These are phyloP conservation scores for Colletotrichum cuscutae DNA, from an alignment of 2,329 filamentous ascomycete species.

Conservation along the genomic window DNA sequence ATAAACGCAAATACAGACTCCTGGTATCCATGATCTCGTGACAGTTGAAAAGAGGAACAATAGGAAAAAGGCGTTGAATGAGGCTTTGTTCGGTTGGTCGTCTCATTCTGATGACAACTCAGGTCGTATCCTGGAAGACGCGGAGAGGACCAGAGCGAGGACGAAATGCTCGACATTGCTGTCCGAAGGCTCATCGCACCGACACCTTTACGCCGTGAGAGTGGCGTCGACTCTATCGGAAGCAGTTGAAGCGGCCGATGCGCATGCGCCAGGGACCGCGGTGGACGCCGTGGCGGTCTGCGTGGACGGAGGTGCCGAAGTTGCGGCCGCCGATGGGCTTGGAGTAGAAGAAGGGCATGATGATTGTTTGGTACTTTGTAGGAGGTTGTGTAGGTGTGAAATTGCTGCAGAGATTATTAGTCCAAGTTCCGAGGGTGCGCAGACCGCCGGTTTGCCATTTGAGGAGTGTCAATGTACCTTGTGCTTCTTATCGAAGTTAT, in stretches of 20 bases:
- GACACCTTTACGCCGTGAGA: neutral
- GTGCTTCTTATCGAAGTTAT: neutral
- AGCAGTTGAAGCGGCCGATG: conserved; percentile 62
- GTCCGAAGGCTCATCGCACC: neutral
- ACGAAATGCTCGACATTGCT: neutral
- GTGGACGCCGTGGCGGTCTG: conserved; percentile 56
- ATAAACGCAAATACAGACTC: neutral
- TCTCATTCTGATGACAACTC: neutral
- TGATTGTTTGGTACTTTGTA: neutral
- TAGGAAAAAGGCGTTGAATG: neutral
- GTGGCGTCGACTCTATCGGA: conserved; percentile 43
- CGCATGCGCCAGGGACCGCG: conserved; percentile 63
- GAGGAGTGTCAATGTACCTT: neutral
- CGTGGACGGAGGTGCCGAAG: conserved; percentile 60
- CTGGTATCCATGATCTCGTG: conserved; percentile 19
- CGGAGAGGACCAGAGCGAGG: neutral
- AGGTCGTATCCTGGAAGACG: neutral
- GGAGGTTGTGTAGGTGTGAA: neutral
- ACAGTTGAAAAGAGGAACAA: neutral
- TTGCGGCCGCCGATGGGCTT: conserved; percentile 59
- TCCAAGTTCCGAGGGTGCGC: neutral
- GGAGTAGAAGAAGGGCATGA: conserved; percentile 59
- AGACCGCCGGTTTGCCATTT: neutral
- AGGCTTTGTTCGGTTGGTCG: neutral
- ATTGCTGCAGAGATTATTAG: conserved; percentile 3